Percentiles rank a stretch among this genome's conserved stretches.
These are phyloP conservation scores for Xylaria polymorpha DNA, from an alignment of 2,329 filamentous ascomycete genomes.

Conservation along the genomic window DNA sequence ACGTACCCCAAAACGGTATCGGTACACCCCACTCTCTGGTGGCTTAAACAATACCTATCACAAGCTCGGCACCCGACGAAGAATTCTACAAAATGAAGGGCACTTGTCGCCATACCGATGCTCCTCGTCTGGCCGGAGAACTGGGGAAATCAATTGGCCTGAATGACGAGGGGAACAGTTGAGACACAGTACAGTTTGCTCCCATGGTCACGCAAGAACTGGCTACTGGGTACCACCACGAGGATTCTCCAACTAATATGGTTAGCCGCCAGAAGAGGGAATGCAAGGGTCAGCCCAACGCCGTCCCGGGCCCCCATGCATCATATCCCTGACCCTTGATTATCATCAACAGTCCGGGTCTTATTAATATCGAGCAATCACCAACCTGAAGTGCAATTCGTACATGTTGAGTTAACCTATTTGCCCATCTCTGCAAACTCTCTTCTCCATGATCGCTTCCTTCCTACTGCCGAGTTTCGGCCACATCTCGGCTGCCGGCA, in stretches of 20 bases:
- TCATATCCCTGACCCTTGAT: slow-evolving; percentile 39
- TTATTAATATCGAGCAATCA: slow-evolving; percentile 39
- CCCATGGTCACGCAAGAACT: slow-evolving; percentile 44
- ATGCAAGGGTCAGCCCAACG: slow-evolving; percentile 47
- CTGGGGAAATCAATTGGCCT: slow-evolving; percentile 24
- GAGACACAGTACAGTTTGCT: slow-evolving; percentile 40
- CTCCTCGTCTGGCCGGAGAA: slow-evolving; percentile 1
- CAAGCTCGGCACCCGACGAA: slow-evolving; percentile 26
- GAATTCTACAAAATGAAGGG: slow-evolving; percentile 19
- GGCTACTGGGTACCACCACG: slow-evolving; percentile 40
- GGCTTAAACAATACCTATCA: slow-evolving; percentile 35
- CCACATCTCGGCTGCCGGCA: slow-evolving; percentile 26
- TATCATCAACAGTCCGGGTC: slow-evolving; percentile 38
- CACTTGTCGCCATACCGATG: slow-evolving; percentile 1
- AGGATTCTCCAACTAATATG: slow-evolving; percentile 46
- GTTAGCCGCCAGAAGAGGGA: slow-evolving; percentile 44
- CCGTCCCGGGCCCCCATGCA: slow-evolving; percentile 42
- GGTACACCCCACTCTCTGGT: slow-evolving; percentile 36
- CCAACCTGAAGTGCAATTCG: slow-evolving; percentile 30
- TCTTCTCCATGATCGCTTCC: slow-evolving; percentile 8
- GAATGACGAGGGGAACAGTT: slow-evolving; percentile 25
- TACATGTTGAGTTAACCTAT: slow-evolving; percentile 23
- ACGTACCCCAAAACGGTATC: slow-evolving; percentile 45
- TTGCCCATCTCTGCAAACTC: slow-evolving; percentile 20
- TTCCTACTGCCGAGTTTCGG: slow-evolving; percentile 18